Evolutionary conservation across 2,329 filamentous ascomycete species (phyloP), one percentile per base, ranked within the genome.

Genomic region (Colletotrichum gloeosporioides): DNA sequence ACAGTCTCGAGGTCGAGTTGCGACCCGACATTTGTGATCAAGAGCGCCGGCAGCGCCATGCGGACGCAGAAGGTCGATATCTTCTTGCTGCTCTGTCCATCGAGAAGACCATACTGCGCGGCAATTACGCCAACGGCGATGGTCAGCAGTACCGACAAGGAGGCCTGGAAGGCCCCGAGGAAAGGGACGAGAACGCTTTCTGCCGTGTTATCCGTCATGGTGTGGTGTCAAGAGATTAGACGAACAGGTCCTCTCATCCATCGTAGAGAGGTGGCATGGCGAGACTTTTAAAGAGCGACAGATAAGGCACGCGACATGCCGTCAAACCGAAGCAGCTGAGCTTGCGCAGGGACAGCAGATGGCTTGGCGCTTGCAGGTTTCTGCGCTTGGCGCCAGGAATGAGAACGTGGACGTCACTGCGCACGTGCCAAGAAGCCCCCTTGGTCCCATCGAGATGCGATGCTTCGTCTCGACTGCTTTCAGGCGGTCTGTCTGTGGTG

Each of bases 51-150:
- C 8, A 89, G 82, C 67, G 89, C 89, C 71, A 89, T 83, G 39
- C 86, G 85, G 18, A 89, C 87, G 77, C 87, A 89, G 7, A 89
- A 80, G 53, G 86, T 85, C 53, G 87, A 89, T 31, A 89, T 84
- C 39, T 85, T 81, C 75, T 86, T 86, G 31, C 86, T 82, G 53
- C 80, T 83, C 6, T 72, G 62, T 29, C 81, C 78, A 49, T 83
- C 82, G 7, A 89, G 82, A 4, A 89, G 79, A 6, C 82, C 80
- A 36, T 85, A 80, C 49, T 82, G 81, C 1, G 86, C 86, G 0
- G 87, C 85, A 8, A 87, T 49, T 16, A 82, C 84, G 18, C 88
- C 88, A 73, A 87, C 88, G 25, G 78, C 82, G 29, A 89, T 87
- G 29, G 88, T 87, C 4, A 89, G 83, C 6, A 89, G 82, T 3